These are phyloP conservation scores for Margaritispora aquatica DNA, from an alignment of 495 filamentous ascomycete species.

Conservation along the genomic window DNA sequence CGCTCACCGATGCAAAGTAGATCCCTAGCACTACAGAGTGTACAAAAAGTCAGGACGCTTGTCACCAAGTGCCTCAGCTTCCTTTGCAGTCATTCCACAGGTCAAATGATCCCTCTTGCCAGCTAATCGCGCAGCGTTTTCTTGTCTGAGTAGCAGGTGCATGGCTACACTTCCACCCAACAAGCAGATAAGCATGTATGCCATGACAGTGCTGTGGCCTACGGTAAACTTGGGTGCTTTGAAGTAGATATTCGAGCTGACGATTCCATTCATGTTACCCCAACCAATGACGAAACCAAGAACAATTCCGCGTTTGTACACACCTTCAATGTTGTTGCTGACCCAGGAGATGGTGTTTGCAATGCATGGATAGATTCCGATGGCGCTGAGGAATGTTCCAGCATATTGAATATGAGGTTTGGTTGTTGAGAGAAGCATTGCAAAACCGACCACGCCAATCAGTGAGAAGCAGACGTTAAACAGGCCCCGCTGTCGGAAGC, in stretches of 20 bases:
- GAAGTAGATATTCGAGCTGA: constrained; percentile 64
- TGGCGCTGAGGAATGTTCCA: constrained; percentile 74
- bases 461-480: constrained; percentile 69
- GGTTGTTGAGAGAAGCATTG: constrained; percentile 57
- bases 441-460: constrained; percentile 69
- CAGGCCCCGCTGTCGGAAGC: constrained; percentile 37
- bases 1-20: neutral
- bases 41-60: constrained; percentile 73
- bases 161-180: constrained; percentile 53
- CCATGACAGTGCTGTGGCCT: constrained; percentile 43
- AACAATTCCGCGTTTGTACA: constrained; percentile 84
- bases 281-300: constrained; percentile 85
- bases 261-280: constrained; percentile 87
- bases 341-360: constrained; percentile 88
- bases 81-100: constrained; percentile 47
- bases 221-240: constrained; percentile 35
- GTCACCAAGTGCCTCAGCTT: constrained; percentile 65
- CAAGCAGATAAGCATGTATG: constrained; percentile 40
- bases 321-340: constrained; percentile 83
- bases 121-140: constrained; percentile 52
- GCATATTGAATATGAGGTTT: constrained; percentile 66
- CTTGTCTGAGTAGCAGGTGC: constrained; percentile 53
- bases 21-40: constrained; percentile 40
- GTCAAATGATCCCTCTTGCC: constrained; percentile 67
- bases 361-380: constrained; percentile 87